These are phyloP conservation scores for Galeopsis tetrahit DNA, from an alignment of 257 asterid genomes.

Conservation along the genomic window DNA sequence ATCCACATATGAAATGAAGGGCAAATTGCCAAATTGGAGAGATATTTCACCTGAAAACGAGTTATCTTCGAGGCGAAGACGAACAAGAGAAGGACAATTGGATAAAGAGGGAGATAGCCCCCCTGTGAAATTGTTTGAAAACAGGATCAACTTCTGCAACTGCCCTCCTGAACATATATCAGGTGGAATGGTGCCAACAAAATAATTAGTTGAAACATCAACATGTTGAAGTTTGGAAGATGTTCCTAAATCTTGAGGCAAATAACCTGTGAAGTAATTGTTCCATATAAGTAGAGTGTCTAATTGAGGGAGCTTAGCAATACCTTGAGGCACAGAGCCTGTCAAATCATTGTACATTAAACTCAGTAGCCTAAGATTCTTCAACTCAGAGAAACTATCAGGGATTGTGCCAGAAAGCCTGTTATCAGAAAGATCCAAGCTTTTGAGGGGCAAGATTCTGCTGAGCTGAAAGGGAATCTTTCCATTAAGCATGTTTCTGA, in stretches of 20 bases:
- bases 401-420: constrained; percentile 79
- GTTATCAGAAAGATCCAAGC: constrained; percentile 98
- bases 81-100: constrained; percentile 85
- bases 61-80: constrained; percentile 85
- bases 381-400: constrained; percentile 73
- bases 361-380: constrained; percentile 72
- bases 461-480: constrained; percentile 68
- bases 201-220: constrained; percentile 84
- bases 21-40: constrained; percentile 51
- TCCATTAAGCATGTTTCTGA: constrained; percentile 72
- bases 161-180: constrained; percentile 69
- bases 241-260: constrained; percentile 75
- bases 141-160: constrained; percentile 68
- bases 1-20: constrained; percentile 68
- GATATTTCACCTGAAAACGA: constrained; percentile 79
- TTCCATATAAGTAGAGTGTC: constrained; percentile 87
- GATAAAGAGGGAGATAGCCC: constrained; percentile 75
- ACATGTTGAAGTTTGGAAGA: constrained; percentile 63
- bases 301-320: constrained; percentile 77
- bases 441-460: constrained; percentile 58
- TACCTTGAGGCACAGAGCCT: constrained; percentile 81
- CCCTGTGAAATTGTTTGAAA: constrained; percentile 82
- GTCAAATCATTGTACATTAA: constrained; percentile 83
- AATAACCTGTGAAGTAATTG: constrained; percentile 80
- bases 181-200: constrained; percentile 70